Conservation (phyloP, 2,329 filamentous ascomycete species). For the Beauveria bassiana region DNA sequence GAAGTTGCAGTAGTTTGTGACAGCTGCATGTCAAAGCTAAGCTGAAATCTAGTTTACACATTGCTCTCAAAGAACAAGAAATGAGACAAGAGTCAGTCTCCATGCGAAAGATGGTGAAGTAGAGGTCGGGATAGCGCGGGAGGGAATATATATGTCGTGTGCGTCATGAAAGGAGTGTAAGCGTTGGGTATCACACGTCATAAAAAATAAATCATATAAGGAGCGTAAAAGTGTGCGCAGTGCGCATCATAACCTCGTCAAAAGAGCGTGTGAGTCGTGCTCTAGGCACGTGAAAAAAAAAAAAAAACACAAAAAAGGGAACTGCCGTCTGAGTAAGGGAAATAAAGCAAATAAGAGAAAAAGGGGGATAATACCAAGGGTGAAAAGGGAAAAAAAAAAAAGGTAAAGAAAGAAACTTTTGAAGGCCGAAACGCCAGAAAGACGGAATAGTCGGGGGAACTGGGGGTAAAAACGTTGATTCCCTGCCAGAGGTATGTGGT, state of each 20-base stretch:
- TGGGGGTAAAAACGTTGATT: not conserved
- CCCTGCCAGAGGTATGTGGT: not conserved
- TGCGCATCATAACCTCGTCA: constrained; percentile 1
- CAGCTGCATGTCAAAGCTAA: not conserved
- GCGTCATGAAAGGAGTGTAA: constrained; percentile 4
- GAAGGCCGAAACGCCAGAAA: not conserved
- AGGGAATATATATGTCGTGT: not conserved
- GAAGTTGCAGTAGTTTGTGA: not conserved
- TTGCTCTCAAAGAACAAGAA: not conserved
- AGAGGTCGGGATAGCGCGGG: not conserved
- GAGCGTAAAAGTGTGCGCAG: not conserved
- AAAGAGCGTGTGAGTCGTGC: not conserved
- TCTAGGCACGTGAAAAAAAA: not conserved
- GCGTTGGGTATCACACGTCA: not conserved
- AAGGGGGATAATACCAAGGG: not conserved
- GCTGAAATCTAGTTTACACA: constrained; percentile 1
- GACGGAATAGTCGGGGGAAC: not conserved
- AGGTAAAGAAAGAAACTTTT: not conserved
- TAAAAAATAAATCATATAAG: constrained; percentile 2
- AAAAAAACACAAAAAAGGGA: not conserved
- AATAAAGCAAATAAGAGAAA: not conserved
- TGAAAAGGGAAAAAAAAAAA: not conserved
- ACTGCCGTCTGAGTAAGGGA: not conserved
- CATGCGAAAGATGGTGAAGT: not conserved
- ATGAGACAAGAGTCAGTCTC: not conserved